phyloP scores from a whole-genome alignment of 192 early-diverging fungal species.

The Entomortierella beljakovae region DNA sequence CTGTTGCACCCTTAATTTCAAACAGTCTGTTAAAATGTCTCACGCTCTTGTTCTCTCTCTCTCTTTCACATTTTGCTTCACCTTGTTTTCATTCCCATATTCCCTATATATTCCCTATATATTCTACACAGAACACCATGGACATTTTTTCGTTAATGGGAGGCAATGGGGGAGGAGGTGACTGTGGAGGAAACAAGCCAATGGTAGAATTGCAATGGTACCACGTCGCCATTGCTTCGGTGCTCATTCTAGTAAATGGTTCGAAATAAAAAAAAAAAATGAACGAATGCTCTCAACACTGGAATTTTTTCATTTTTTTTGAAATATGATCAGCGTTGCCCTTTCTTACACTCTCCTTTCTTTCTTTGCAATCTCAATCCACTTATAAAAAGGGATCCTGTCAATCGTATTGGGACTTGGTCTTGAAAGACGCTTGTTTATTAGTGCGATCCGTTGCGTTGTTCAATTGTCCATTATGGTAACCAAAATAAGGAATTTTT shows the following conservation, averaged over 20 bases:
- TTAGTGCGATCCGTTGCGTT: conserved; percentile 78
- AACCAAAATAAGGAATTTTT: conserved; percentile 4
- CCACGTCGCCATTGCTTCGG: conserved; percentile 71
- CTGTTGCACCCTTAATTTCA: too few relatives aligned
- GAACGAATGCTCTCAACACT: not conserved
- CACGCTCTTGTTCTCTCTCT: not conserved
- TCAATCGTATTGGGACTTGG: conserved; percentile 75
- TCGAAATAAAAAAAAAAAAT: not conserved
- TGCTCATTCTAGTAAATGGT: conserved; percentile 69
- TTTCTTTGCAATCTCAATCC: not conserved
- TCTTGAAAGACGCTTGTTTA: conserved; percentile 71
- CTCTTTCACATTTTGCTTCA: conserved; percentile 6
- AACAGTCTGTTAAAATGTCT: too few relatives aligned
- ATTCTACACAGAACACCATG: conserved; percentile 2
- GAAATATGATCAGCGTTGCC: too few relatives aligned
- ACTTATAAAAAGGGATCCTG: conserved; percentile 52
- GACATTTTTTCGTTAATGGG: conserved; percentile 8
- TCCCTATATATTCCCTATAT: not conserved
- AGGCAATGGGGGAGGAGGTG: conserved; percentile 3
- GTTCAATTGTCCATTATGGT: conserved; percentile 84
- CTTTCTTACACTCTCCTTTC: not conserved
- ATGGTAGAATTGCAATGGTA: conserved; percentile 56
- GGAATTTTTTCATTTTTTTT: not conserved
- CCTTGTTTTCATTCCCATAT: not conserved
- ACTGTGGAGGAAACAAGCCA: conserved; percentile 25